Percentiles rank a stretch among this genome's conserved stretches.
These are phyloP conservation scores for Trichophyton simii DNA, from an alignment of 2,329 filamentous ascomycete species.

Conservation along the genomic window DNA sequence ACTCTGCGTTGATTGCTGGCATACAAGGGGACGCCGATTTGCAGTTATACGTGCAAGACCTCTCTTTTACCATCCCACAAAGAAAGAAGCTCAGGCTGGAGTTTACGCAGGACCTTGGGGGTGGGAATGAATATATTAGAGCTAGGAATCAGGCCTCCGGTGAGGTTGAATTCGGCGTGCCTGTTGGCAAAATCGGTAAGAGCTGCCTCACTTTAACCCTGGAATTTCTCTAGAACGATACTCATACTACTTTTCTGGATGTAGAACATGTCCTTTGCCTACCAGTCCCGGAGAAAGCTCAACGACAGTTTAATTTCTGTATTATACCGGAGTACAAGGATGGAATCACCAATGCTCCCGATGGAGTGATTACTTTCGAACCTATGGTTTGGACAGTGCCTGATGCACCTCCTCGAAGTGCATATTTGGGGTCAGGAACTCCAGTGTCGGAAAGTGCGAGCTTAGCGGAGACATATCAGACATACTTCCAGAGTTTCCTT, in stretches of 20 bases:
- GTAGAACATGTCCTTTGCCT: slow-evolving; percentile 47
- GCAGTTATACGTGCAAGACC: slow-evolving; percentile 40
- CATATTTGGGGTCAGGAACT: slow-evolving; percentile 31
- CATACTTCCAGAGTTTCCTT: slow-evolving; percentile 33
- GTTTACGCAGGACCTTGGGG: slow-evolving; percentile 29
- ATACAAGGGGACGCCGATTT: slow-evolving; percentile 24
- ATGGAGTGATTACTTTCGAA: slow-evolving; percentile 35
- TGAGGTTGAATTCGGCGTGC: slow-evolving; percentile 42
- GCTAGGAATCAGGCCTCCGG: slow-evolving; percentile 40
- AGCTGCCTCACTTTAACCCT: slow-evolving; percentile 5
- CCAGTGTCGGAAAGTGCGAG: slow-evolving; percentile 29
- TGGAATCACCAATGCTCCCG: slow-evolving; percentile 35
- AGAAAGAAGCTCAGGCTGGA: slow-evolving; percentile 52
- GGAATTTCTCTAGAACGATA: background rate
- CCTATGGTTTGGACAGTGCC: slow-evolving; percentile 49
- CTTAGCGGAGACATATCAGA: slow-evolving; percentile 36
- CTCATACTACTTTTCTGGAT: background rate
- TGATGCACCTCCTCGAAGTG: slow-evolving; percentile 40
- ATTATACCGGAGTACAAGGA: slow-evolving; percentile 43
- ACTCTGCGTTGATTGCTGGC: slow-evolving; percentile 22
- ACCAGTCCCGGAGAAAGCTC: slow-evolving; percentile 52
- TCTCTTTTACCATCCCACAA: slow-evolving; percentile 50
- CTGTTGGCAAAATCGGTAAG: slow-evolving; percentile 38
- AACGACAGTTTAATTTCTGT: slow-evolving; percentile 51
- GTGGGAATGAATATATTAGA: slow-evolving; percentile 29